These are phyloP conservation scores for Lentinula sp. DNA, from an alignment of 768 basidiomycete species.

Conservation along the genomic window DNA sequence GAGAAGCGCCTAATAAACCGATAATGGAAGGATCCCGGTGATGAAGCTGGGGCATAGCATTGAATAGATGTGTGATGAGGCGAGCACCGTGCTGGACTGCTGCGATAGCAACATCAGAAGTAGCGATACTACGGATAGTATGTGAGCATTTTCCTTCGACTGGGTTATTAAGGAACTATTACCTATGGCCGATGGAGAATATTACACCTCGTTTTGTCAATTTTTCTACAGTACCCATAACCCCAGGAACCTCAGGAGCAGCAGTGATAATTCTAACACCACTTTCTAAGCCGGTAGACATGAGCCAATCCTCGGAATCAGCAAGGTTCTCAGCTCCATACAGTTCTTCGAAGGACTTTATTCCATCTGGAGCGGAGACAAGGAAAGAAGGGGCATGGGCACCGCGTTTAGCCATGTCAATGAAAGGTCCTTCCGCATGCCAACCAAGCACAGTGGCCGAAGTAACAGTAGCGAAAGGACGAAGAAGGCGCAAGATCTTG, in stretches of 20 bases:
- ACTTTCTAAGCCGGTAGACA: slow-evolving; percentile 38
- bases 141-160: background rate
- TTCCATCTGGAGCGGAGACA: slow-evolving; percentile 54
- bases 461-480: slow-evolving; percentile 54
- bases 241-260: slow-evolving; percentile 83
- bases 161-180: slow-evolving; percentile 6
- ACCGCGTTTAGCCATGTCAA: slow-evolving; percentile 76
- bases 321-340: slow-evolving; percentile 66
- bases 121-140: slow-evolving; percentile 51
- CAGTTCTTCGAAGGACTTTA: slow-evolving; percentile 63
- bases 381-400: slow-evolving; percentile 73
- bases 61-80: slow-evolving; percentile 91
- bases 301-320: slow-evolving; percentile 63
- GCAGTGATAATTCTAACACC: slow-evolving; percentile 80
- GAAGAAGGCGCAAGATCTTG: slow-evolving; percentile 59
- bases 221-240: slow-evolving; percentile 61
- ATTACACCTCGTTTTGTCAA: slow-evolving; percentile 61
- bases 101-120: slow-evolving; percentile 63
- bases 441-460: slow-evolving; percentile 80
- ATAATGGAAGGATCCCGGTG: slow-evolving; percentile 92
- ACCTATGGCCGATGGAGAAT: slow-evolving; percentile 91
- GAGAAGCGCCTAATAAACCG: slow-evolving; percentile 77
- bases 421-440: slow-evolving; percentile 90
- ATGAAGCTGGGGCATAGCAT: slow-evolving; percentile 87
- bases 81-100: slow-evolving; percentile 70